Conservation (phyloP, 75 land plant genomes). For the Azolla pinnata region DNA sequence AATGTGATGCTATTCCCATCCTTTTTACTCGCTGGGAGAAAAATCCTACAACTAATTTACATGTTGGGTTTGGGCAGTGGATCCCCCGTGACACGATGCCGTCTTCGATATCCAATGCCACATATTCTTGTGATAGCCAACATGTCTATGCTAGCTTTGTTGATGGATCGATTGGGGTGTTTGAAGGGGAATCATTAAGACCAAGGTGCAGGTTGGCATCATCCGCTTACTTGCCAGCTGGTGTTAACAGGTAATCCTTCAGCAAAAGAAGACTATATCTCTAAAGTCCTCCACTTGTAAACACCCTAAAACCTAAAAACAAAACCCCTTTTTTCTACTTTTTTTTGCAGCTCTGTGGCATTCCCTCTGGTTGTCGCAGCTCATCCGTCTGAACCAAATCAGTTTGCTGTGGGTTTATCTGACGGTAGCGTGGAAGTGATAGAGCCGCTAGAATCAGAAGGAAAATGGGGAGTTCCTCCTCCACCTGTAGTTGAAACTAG, state of each 20-base stretch:
- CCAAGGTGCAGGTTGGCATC: constrained; percentile 54
- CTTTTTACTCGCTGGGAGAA: too few species aligned
- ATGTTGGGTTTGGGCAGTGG: constrained; percentile 33
- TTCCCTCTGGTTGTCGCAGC: constrained; percentile 45
- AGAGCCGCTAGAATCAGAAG: constrained; percentile 47
- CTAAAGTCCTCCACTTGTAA: neutral
- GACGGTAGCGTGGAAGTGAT: constrained; percentile 43
- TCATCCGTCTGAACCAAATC: constrained; percentile 47
- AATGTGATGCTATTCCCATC: too few species aligned
- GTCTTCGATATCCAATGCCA: constrained; percentile 41
- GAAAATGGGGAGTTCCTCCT: constrained; percentile 37
- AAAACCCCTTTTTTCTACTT: too few species aligned
- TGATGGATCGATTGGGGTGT: constrained; percentile 52
- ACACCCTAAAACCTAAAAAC: too few species aligned
- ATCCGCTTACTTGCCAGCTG: constrained; percentile 47
- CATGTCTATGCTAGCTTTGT: constrained; percentile 38
- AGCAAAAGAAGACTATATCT: neutral
- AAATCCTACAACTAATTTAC: neutral
- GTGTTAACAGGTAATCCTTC: constrained; percentile 28
- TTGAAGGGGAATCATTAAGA: constrained; percentile 36
- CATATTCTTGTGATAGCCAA: constrained; percentile 53
- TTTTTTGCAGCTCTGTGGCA: constrained; percentile 19
- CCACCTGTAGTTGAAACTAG: too few species aligned
- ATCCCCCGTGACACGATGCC: constrained; percentile 37
- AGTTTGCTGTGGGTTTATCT: constrained; percentile 41